Base-by-base conservation (phyloP, 2,329 filamentous ascomycete species). In the Aspergillus sclerotialis region DNA sequence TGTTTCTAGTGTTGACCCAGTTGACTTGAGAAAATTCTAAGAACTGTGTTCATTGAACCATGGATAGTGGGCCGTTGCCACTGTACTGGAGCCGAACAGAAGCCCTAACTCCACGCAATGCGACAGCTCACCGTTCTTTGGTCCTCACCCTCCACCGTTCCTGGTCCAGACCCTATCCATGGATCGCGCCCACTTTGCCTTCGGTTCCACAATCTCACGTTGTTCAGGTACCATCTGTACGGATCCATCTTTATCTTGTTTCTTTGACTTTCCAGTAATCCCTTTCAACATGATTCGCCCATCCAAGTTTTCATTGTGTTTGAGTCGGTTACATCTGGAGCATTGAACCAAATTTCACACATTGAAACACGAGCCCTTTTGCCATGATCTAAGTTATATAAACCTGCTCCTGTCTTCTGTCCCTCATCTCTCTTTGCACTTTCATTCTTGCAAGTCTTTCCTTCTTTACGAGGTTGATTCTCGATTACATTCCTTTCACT, bases 401-500 rank as follows among this genome's bases (percentile, higher is more conserved):
- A 36, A 32, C 34, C 28, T 15, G 24, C 17, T 32, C 23, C 12
- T 18, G 12, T 35, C 15, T 17, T 31, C 31, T 29, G 17, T 19
- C 11, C 5, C 14, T 29, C 29, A 42, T 30, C 28, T 43, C 38
- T 36, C 43, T 48, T 43, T 32, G 24, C 35, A 18, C 30, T 28
- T 26, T 28, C 28, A 36, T 14, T 32, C 33, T 33, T 35, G n/a
- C n/a, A n/a, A n/a, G n/a, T n/a, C n/a, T 46, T 42, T 45, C 30
- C 30, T 46, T 43, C 37, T 43, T 45, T 32, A 34, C 37, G 48
- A 52, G 48, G 49, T 50, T 30, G 28, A 46, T 31, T 50, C 49
- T 52, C 46, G 42, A 23, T 23, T 23, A 23, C 19, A 23, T 10
- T 23, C 36, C 32, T 31, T 44, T 10, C 44, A n/a, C n/a, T n/a